Evolutionary conservation across 73 alveolate species (phyloP), one percentile per base, ranked within the genome.

Genomic region (Paramecium sexaurelia): DNA sequence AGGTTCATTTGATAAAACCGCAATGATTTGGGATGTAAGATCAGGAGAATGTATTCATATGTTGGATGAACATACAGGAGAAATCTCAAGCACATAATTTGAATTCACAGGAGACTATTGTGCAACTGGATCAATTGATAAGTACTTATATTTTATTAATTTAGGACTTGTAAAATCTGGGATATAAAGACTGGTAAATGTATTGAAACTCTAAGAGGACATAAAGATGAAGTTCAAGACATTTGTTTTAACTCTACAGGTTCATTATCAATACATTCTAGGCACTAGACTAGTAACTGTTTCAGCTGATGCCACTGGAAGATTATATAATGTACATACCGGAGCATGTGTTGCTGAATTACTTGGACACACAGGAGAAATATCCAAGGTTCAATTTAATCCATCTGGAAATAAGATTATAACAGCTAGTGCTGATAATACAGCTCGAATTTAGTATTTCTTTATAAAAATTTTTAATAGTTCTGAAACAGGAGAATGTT

Each of bases 1-100:
- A 24, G 99, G 99, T 1, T 97, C 99, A 7, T 99, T 99, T 95
- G 99, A 99, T 94, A 96, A 97, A 87, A 99, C 99, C 0, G 99
- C 99, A 22, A 98, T 88, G 94, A 98, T 98, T 24, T 98, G 99
- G 99, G 99, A 98, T 89, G 97, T 98, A 26, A 85, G 96, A 96
- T 96, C 99, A 69, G 99, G 99, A 20, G 95, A 96, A 67, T 97
- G 99, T 85, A 94, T 99, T 7, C 98, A 95, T 87, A 96, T 98
- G 24, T 95, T 99, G 55, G 97, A 95, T 19, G 99, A 99, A 9
- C 99, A 98, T 87, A 91, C 97, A 40, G 98, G 98, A 15, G 99
- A 98, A 91, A 98, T 98, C 13, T 97, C 99, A 20, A 93, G 99
- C 47, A 97, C 99, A 69, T 98, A 98, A 91, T 98, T 98, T 95